A percentile compares a stretch with the other conserved stretches of the same genome.
Conservation (phyloP, 2,329 filamentous ascomycete genomes). For the Sporothrix curviconia region DNA sequence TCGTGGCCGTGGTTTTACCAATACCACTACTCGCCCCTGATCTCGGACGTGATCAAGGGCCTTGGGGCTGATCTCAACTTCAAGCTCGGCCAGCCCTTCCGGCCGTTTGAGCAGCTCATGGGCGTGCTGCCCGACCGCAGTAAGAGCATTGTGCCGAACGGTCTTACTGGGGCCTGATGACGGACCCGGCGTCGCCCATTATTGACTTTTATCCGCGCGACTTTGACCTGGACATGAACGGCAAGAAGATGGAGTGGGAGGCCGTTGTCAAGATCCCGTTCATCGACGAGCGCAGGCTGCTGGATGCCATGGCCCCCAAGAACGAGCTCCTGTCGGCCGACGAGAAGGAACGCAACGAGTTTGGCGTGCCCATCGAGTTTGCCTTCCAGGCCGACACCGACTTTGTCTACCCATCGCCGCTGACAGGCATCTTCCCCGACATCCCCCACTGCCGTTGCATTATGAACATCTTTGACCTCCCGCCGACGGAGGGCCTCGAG, state of each 20-base stretch:
- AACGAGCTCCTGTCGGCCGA: constrained; percentile 70
- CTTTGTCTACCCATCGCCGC: constrained; percentile 79
- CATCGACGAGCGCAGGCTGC: constrained; percentile 82
- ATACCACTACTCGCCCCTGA: constrained; percentile 97
- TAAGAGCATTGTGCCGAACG: constrained; percentile 85
- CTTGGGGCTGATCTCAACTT: constrained; percentile 84
- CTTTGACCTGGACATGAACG: constrained; percentile 98
- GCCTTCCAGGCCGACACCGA: constrained; percentile 72
- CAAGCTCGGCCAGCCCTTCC: constrained; percentile 88
- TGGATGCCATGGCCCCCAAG: constrained; percentile 78
- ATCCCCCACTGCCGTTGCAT: constrained; percentile 81
- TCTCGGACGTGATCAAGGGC: constrained; percentile 81
- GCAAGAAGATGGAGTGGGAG: constrained; percentile 99
- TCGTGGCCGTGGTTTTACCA: constrained; percentile 98
- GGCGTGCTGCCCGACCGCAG: constrained; percentile 94
- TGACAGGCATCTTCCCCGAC: constrained; percentile 86
- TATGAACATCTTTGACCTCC: constrained; percentile 93
- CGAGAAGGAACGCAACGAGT: constrained; percentile 78
- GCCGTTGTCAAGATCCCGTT: constrained; percentile 98
- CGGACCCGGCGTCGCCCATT: constrained; percentile 79
- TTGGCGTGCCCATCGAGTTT: constrained; percentile 89
- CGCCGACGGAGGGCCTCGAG: constrained; percentile 82
- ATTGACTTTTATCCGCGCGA: constrained; percentile 97
- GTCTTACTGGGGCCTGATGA: constrained; percentile 93
- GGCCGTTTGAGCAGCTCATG: constrained; percentile 94